Base-by-base conservation (phyloP, 371 early-diverging fungal genomes). In the Mucor irregularis region DNA sequence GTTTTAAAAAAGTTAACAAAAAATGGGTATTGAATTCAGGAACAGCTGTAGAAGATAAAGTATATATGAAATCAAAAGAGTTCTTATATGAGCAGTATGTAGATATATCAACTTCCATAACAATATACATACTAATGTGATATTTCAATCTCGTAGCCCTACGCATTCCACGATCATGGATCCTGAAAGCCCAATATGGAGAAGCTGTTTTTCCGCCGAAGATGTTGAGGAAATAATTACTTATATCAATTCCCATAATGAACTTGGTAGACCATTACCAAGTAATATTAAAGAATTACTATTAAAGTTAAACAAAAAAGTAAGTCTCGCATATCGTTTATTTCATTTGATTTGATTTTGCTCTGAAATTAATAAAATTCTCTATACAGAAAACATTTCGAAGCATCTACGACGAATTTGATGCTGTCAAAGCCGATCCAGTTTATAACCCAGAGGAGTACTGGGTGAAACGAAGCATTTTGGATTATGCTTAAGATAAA, bases 101-200 rank as follows among this genome's bases (percentile, higher is more conserved):
- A 52, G 43, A 52, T 52, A 52, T 52, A 52, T 52, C 43, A 52
- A 43, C 29, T 52, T 42, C 31, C 43, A 52, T 52, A 52, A 33
- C 53, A 52, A 52, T 52, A 52, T 52, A 33, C 30, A 52, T 30
- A 49, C 53, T 52, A 52, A 52, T 43, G 53, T 52, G 53, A 52
- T 52, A 52, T 52, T 52, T 52, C 33, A 39, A 52, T 52, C 53
- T 52, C 53, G 31, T 52, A 52, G 53, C 43, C 53, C 53, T 52
- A 52, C 53, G 43, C 53, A 52, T 52, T 52, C 53, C 42, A 52
- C 43, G 53, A 52, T 52, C 43, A 52, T 52, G 53, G 43, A 52
- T 43, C 43, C 53, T 42, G 43, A 43, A 43, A 43, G 43, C 43
- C 33, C 43, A 52, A 42, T 52, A 43, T 52, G 43, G 52, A 52